Percentiles rank a stretch among this genome's conserved stretches.
Conservation (phyloP, 2,329 filamentous ascomycete species). For the Aspergillus texensis region DNA sequence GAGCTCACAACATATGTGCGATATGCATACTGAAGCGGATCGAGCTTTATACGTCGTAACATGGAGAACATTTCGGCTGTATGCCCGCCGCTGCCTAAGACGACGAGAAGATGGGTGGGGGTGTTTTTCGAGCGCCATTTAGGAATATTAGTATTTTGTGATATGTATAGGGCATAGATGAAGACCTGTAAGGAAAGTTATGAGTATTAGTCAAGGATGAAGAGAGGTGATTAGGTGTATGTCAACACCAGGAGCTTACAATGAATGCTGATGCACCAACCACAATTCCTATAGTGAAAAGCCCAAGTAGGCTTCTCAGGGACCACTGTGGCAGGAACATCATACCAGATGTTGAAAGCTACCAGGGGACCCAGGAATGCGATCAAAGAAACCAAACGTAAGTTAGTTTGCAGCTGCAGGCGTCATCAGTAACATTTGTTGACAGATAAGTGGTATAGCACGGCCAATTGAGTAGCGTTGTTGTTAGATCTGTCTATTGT, state of each 20-base stretch:
- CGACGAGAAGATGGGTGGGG: slow-evolving; percentile 69
- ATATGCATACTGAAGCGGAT: slow-evolving; percentile 56
- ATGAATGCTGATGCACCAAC: not conserved
- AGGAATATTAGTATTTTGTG: slow-evolving; percentile 32
- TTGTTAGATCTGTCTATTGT: not conserved
- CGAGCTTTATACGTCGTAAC: slow-evolving; percentile 62
- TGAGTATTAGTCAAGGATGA: not conserved
- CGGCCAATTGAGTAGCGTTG: not conserved
- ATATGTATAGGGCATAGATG: slow-evolving; percentile 28
- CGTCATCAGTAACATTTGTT: not conserved
- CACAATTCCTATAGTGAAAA: not conserved
- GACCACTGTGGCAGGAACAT: not conserved
- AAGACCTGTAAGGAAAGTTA: slow-evolving; percentile 24
- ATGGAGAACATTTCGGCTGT: slow-evolving; percentile 93
- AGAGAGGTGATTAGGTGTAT: not conserved
- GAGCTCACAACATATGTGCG: slow-evolving; percentile 81
- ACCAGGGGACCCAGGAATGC: not conserved
- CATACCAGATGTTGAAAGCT: not conserved
- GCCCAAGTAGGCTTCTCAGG: not conserved
- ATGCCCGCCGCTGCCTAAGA: slow-evolving; percentile 91
- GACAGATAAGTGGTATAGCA: not conserved
- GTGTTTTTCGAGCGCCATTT: slow-evolving; percentile 31
- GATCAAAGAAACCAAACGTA: too few species aligned
- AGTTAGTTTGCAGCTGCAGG: not conserved
- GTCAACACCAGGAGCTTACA: not conserved